These are phyloP conservation scores for Plantago rigida DNA, from an alignment of 305 asterid species.

Conservation along the genomic window DNA sequence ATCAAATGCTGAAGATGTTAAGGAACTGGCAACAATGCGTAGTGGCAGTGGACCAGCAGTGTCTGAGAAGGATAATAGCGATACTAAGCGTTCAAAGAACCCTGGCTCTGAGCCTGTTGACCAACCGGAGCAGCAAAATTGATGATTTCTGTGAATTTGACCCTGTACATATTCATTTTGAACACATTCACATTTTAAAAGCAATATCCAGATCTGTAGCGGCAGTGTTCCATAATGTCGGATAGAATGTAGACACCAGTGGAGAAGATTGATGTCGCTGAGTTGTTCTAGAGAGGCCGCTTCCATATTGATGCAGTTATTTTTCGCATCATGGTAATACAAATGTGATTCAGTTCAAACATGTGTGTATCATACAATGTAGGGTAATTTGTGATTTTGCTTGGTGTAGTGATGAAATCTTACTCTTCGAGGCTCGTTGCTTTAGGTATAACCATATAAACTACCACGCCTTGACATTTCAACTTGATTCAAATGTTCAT, in stretches of 20 bases:
- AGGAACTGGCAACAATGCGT: constrained; percentile 48
- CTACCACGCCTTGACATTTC: too few relatives aligned
- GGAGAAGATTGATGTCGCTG: not conserved
- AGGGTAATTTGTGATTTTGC: not conserved
- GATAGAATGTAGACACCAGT: not conserved
- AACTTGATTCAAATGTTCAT: too few relatives aligned
- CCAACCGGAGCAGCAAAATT: constrained; percentile 38
- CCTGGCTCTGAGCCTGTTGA: constrained; percentile 31
- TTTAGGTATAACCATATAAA: not conserved
- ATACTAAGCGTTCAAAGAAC: constrained; percentile 30
- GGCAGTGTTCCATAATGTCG: not conserved
- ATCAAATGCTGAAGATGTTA: constrained; percentile 36
- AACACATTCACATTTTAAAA: constrained; percentile 1
- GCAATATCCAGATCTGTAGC: not conserved
- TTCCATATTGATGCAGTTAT: not conserved
- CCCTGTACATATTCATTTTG: constrained; percentile 28
- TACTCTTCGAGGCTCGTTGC: not conserved
- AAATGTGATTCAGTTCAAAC: not conserved
- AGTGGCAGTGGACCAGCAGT: constrained; percentile 27
- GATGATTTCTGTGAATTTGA: not conserved
- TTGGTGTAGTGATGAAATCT: not conserved
- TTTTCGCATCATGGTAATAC: constrained; percentile 1
- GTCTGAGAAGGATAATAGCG: constrained; percentile 50
- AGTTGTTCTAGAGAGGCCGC: constrained; percentile 4
- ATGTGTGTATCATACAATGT: not conserved